These are phyloP conservation scores for Zea mays DNA, from an alignment of 176 grass and related monocot species.

Conservation along the genomic window Zm-B73-REFERENCE-NAM-5.0 NC_050102.1:111173501-111174000, in stretches of 20 bases:
- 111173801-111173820: neutral
- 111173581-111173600: no score
- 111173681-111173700: neutral
- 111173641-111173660: neutral
- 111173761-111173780: neutral
- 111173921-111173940: slow-evolving; percentile 72
- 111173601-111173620: no score
- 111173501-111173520: no score
- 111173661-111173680: neutral
- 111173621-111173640: no score
- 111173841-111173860: slow-evolving; percentile 12
- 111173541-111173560: no score
- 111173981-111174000: slow-evolving; percentile 75
- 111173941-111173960: slow-evolving; percentile 68
- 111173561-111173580: no score
- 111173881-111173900: slow-evolving; percentile 83
- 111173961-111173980: slow-evolving; percentile 84
- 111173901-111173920: slow-evolving; percentile 57
- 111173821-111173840: neutral
- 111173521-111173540: no score
- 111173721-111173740: neutral
- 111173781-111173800: neutral
- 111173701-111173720: neutral
- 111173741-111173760: neutral
- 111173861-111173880: slow-evolving; percentile 56